Conservation (phyloP, 805 yeast genomes). For the Torulaspora gathmanii region DNA sequence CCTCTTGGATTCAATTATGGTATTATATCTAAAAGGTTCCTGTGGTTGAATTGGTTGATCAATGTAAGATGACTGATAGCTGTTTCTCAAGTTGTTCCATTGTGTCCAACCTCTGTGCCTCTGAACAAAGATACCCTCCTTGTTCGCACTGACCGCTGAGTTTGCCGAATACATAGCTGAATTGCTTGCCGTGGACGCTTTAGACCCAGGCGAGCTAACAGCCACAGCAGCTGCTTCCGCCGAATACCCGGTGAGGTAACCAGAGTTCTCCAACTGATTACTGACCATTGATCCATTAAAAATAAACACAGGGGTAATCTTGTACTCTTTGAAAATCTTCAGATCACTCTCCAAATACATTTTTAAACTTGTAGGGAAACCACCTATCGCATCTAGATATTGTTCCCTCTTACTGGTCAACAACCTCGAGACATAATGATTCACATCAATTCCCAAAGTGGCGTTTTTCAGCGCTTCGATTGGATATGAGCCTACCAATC, state of each 20-base stretch:
- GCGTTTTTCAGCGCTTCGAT: conserved; percentile 61
- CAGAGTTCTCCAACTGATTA: conserved; percentile 33
- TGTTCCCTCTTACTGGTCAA: conserved; percentile 62
- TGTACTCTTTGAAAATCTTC: conserved; percentile 50
- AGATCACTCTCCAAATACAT: conserved; percentile 58
- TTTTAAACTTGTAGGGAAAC: conserved; percentile 62
- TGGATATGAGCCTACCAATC: conserved; percentile 55
- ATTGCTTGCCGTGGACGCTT: conserved; percentile 8
- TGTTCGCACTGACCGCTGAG: conserved; percentile 18
- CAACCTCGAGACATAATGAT: conserved; percentile 65
- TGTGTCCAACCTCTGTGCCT: conserved; percentile 47
- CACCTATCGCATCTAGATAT: conserved; percentile 72
- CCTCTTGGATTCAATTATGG: conserved; percentile 47
- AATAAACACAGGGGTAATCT: conserved; percentile 75
- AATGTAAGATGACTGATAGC: conserved; percentile 31
- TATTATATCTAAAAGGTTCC: conserved; percentile 51
- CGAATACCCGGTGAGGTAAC: conserved; percentile 25
- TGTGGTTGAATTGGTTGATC: conserved; percentile 36
- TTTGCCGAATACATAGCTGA: conserved; percentile 14
- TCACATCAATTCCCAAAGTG: conserved; percentile 78
- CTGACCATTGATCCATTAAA: conserved; percentile 58
- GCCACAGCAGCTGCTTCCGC: conserved; percentile 22
- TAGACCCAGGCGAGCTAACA: conserved; percentile 8
- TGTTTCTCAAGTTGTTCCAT: conserved; percentile 36
- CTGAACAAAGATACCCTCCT: conserved; percentile 39